Base-by-base conservation (phyloP, 2,329 filamentous ascomycete species). In the Exophiala sp. region DNA sequence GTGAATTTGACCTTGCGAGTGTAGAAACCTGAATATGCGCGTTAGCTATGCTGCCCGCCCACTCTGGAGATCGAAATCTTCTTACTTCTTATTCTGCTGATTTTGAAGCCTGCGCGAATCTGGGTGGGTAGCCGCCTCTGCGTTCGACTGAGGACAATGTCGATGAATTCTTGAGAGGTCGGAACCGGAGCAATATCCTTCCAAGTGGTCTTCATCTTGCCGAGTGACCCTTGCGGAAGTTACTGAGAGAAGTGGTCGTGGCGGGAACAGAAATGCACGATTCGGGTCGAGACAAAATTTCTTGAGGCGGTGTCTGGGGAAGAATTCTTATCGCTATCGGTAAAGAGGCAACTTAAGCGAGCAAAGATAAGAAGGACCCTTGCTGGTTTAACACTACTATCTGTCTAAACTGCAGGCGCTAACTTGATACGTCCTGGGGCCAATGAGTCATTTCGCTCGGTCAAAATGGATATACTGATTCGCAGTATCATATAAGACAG, bases 1-100 rank as follows among this genome's bases (percentile, higher is more conserved):
- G 93, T 96, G 73, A 89, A 98, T 73, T 97, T 97, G 78, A 96
- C 90, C 73, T 97, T 97, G 68, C 93, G 79, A 39, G 91, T 96
- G 71, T 97, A 97, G 74, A 97, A 97, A 43, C 81, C 85, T 83
- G 59, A 32, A 41, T 45, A 48, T 18, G 58, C 52, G 54, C 39
- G 57, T 68, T 58, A 67, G 66, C 58, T 50, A 53, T 39, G 44
- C 24, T 30, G 8, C 23, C 27, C 29, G 23, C 21, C 14, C 11
- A 30, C 16, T 19, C 4, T 10, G 37, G 13, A 23, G 29, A 48
- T 56, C 46, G n/a, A n/a, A n/a, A n/a, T n/a, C n/a, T n/a, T 56
- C 60, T 57, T 66, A 76, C 73, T 70, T 72, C 91, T 79, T 64
- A 97, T 96, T 79, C 91, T 83, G 67, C 82, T 87, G 68, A 97